A percentile compares a stretch with the other conserved stretches of the same genome.
phyloP scores from a whole-genome alignment of 1,139 yeast species.

The Taphrina deformans region DNA sequence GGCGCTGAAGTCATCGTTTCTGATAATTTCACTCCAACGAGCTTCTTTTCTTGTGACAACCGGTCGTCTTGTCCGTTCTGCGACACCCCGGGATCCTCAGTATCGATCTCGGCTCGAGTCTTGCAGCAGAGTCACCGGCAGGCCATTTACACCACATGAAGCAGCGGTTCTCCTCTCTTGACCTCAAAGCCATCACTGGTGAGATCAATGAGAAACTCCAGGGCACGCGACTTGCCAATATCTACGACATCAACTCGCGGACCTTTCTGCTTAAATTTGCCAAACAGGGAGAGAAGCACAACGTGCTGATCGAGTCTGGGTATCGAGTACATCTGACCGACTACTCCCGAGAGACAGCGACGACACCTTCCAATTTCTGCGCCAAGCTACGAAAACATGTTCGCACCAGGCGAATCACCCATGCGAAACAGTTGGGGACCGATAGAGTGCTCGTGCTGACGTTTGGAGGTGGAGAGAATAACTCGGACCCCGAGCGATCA shows the following conservation, averaged over 20 bases:
- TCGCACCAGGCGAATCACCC: conserved; percentile 73
- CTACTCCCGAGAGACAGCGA: conserved; percentile 75
- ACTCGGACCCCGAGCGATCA: conserved; percentile 34
- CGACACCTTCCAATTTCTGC: conserved; percentile 80
- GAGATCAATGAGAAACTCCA: conserved; percentile 56
- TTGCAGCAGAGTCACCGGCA: too few species aligned
- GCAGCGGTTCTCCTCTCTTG: conserved; percentile 86
- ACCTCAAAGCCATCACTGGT: conserved; percentile 65
- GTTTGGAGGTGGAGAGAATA: conserved; percentile 65
- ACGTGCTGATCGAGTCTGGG: conserved; percentile 81
- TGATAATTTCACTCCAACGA: too few species aligned
- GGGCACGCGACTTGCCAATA: conserved; percentile 64
- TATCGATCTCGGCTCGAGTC: too few species aligned
- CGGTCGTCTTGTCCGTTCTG: too few species aligned
- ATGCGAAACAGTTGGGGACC: conserved; percentile 68
- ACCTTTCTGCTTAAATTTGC: conserved; percentile 80
- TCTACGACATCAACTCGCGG: conserved; percentile 73
- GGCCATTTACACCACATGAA: too few species aligned
- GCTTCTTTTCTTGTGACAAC: too few species aligned
- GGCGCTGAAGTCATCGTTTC: conserved; percentile 21
- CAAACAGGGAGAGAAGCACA: conserved; percentile 76
- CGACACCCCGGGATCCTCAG: too few species aligned
- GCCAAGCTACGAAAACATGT: conserved; percentile 77
- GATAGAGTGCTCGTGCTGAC: conserved; percentile 79
- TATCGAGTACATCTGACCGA: conserved; percentile 76